A percentile compares a stretch with the other conserved stretches of the same genome.
These are phyloP conservation scores for Actinomortierella ambigua DNA, from an alignment of 371 early-diverging fungal species.

Conservation along the genomic window DNA sequence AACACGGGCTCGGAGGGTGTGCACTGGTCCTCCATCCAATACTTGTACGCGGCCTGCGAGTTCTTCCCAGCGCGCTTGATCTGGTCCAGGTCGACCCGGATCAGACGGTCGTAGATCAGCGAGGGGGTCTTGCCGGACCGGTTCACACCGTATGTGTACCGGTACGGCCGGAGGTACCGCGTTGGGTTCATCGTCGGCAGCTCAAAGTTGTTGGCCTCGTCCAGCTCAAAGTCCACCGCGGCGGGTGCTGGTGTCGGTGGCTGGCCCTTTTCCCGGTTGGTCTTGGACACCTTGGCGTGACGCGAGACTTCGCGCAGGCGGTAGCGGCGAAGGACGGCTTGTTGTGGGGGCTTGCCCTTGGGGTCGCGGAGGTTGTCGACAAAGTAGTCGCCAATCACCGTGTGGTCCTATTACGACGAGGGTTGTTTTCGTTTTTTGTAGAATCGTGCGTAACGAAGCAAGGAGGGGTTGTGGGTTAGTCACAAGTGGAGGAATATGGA, in stretches of 20 bases:
- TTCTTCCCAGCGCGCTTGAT: constrained; percentile 19
- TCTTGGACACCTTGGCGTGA: constrained; percentile 13
- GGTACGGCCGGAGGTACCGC: constrained; percentile 51
- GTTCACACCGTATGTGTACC: constrained; percentile 58
- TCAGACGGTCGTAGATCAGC: constrained; percentile 47
- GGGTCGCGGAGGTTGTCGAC: constrained; percentile 24
- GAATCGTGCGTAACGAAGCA: too few relatives aligned
- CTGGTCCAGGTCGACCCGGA: constrained; percentile 53
- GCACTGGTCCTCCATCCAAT: constrained; percentile 51
- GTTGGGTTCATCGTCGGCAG: constrained; percentile 62
- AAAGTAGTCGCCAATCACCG: constrained; percentile 36
- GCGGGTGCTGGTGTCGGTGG: constrained; percentile 28
- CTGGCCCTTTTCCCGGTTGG: background rate
- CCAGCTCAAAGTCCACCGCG: constrained; percentile 19
- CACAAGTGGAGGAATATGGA: constrained; percentile 25
- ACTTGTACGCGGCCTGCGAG: constrained; percentile 13
- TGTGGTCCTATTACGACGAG: constrained; percentile 43
- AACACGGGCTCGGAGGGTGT: constrained; percentile 70
- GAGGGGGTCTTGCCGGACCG: constrained; percentile 51
- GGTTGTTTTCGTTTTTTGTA: too few relatives aligned
- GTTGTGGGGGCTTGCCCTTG: constrained; percentile 33
- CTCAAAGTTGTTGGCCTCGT: constrained; percentile 51
- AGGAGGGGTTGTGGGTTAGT: background rate
- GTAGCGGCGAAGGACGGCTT: constrained; percentile 35
- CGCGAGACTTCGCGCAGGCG: constrained; percentile 19